Conservation (phyloP, 225 moss, liverwort and hornwort genomes). For the Bryum argenteum region DNA sequence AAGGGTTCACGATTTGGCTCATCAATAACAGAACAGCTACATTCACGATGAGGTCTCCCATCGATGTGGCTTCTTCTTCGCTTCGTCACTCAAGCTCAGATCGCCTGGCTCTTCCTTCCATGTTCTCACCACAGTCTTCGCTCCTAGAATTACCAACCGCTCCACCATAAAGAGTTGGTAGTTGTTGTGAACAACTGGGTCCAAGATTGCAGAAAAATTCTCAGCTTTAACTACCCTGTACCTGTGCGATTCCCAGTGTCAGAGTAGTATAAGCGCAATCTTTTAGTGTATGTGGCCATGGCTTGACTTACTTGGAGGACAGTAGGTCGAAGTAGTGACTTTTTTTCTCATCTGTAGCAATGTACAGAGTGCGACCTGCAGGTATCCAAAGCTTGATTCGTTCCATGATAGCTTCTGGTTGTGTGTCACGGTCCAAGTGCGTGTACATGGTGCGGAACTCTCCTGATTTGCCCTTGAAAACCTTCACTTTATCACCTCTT, state of each 20-base stretch:
- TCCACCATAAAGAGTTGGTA: slow-evolving; percentile 62
- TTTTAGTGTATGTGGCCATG: neutral
- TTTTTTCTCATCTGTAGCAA: slow-evolving; percentile 54
- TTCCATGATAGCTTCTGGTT: slow-evolving; percentile 45
- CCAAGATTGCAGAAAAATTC: slow-evolving; percentile 43
- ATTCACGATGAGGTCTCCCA: slow-evolving; percentile 13
- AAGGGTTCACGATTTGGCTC: no score
- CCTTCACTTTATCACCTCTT: slow-evolving; percentile 55
- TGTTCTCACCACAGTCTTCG: slow-evolving; percentile 52
- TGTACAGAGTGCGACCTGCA: slow-evolving; percentile 53
- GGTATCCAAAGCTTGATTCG: slow-evolving; percentile 56
- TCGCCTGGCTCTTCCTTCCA: slow-evolving; percentile 60
- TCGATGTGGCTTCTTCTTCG: slow-evolving; percentile 40
- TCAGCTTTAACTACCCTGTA: slow-evolving; percentile 40
- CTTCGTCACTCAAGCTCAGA: slow-evolving; percentile 59
- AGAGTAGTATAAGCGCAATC: neutral
- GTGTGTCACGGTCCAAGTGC: slow-evolving; percentile 56
- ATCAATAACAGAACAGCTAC: neutral
- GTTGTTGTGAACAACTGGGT: slow-evolving; percentile 49
- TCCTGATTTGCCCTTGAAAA: slow-evolving; percentile 43
- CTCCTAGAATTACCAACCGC: slow-evolving; percentile 51
- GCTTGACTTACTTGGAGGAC: slow-evolving; percentile 37
- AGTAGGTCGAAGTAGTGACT: slow-evolving; percentile 45
- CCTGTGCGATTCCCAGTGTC: slow-evolving; percentile 22
- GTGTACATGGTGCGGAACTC: slow-evolving; percentile 42